These are phyloP conservation scores for Magnusiomyces tetraspermus DNA, from an alignment of 1,139 yeast genomes.

Conservation along the genomic window DNA sequence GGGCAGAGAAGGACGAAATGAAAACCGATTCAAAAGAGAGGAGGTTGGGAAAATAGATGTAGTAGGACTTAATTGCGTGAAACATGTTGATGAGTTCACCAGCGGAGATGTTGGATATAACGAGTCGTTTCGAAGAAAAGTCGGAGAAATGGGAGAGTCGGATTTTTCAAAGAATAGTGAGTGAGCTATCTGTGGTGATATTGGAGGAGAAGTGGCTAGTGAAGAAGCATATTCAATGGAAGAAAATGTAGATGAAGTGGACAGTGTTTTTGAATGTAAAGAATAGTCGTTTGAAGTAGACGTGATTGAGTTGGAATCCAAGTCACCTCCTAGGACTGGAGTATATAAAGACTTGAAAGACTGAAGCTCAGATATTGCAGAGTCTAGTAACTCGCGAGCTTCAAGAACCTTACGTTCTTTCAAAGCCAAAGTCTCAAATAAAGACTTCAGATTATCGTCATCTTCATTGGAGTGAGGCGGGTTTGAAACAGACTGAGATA, in stretches of 20 bases:
- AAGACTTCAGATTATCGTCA: conserved; percentile 27
- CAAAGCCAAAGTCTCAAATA: conserved; percentile 29
- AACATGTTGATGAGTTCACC: background rate
- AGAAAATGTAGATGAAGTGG: background rate
- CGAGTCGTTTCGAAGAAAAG: background rate
- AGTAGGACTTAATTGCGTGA: background rate
- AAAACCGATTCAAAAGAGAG: background rate
- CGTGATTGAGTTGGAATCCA: background rate
- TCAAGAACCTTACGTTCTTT: conserved; percentile 33
- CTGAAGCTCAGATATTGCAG: conserved; percentile 25
- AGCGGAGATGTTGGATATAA: background rate
- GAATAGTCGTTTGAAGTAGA: background rate
- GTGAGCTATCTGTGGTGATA: background rate
- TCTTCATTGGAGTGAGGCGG: conserved; percentile 20
- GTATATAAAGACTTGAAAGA: conserved; percentile 22
- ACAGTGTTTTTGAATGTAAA: background rate
- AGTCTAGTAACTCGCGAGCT: conserved; percentile 27
- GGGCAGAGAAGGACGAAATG: background rate
- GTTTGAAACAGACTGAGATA: background rate
- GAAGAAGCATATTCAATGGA: background rate
- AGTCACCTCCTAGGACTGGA: conserved; percentile 16
- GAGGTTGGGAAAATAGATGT: background rate
- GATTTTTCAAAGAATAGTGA: background rate
- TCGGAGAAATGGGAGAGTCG: background rate
- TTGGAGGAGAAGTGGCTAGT: background rate